These are phyloP conservation scores for Annona cherimola DNA, from an alignment of 164 flowering plant genomes.

Conservation along the genomic window DNA sequence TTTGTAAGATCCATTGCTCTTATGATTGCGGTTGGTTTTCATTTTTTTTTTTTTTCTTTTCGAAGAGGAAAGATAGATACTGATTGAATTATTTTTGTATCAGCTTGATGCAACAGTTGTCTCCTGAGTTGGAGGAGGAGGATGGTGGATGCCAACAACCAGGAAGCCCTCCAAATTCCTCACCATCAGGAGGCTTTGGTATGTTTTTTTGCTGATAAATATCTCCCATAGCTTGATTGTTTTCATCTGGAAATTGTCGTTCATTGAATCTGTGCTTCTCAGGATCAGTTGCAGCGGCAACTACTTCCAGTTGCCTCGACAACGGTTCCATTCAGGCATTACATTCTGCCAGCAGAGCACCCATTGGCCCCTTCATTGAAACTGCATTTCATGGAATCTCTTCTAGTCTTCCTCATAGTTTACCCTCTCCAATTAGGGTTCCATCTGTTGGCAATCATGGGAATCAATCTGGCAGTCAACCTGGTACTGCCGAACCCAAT, in stretches of 20 bases:
- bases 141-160: conserved; percentile 19
- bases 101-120: conserved; percentile 44
- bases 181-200: conserved; percentile 34
- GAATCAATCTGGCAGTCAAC: conserved; percentile 27
- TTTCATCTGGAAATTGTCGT: not conserved
- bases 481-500: conserved; percentile 32
- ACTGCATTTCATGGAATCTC: conserved; percentile 35
- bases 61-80: not conserved
- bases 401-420: conserved; percentile 47
- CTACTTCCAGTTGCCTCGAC: conserved; percentile 34
- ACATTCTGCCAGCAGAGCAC: conserved; percentile 28
- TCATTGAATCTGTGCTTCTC: conserved; percentile 10
- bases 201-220: conserved; percentile 2
- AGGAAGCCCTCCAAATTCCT: conserved; percentile 32
- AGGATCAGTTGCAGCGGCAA: conserved; percentile 27
- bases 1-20: not conserved
- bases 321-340: conserved; percentile 34
- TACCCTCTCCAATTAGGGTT: conserved; percentile 38
- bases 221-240: not conserved
- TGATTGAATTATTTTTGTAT: conserved; percentile 1
- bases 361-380: conserved; percentile 31
- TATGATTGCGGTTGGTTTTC: not conserved
- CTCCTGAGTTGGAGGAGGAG: conserved; percentile 45
- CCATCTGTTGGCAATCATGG: conserved; percentile 25
- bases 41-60: not conserved